These are phyloP conservation scores for Aspergillus spinulosporus DNA, from an alignment of 2,329 filamentous ascomycete genomes.

Conservation along the genomic window DNA sequence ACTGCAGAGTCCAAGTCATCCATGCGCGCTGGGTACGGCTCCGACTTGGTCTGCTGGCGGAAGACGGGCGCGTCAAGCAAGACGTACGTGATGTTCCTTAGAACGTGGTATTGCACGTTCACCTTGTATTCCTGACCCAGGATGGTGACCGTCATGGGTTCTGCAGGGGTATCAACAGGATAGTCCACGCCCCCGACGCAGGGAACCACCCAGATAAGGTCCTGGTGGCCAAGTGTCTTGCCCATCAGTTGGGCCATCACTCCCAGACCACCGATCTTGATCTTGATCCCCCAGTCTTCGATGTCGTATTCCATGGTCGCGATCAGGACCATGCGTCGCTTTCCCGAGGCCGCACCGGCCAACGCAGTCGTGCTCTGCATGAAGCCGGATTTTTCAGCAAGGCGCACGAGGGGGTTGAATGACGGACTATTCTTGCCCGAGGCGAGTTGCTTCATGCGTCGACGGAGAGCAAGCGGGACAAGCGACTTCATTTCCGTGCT, in stretches of 20 bases:
- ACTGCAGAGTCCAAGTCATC: constrained; percentile 68
- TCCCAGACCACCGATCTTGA: constrained; percentile 70
- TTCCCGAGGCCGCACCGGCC: constrained; percentile 27
- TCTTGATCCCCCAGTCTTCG: constrained; percentile 68
- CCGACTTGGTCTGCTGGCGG: constrained; percentile 61
- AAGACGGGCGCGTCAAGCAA: constrained; percentile 68
- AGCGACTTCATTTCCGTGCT: neutral
- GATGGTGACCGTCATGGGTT: constrained; percentile 64
- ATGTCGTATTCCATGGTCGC: constrained; percentile 74
- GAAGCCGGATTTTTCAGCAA: constrained; percentile 40
- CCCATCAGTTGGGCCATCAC: constrained; percentile 72
- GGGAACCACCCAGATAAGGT: constrained; percentile 65
- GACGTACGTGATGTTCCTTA: constrained; percentile 68
- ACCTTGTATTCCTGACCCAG: constrained; percentile 62
- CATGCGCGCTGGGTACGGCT: constrained; percentile 68
- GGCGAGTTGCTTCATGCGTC: neutral
- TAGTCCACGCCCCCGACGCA: constrained; percentile 66
- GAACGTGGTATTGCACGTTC: constrained; percentile 62
- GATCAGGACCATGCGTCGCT: constrained; percentile 62
- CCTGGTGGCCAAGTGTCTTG: constrained; percentile 63
- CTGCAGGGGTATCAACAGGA: constrained; percentile 58
- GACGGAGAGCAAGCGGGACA: neutral
- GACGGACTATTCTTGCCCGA: constrained; percentile 46
- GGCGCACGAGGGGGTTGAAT: constrained; percentile 36
- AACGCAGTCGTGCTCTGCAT: constrained; percentile 40